Evolutionary conservation across 805 yeast genomes (phyloP).

Genomic region (Metschnikowia cerradonensis): DNA sequence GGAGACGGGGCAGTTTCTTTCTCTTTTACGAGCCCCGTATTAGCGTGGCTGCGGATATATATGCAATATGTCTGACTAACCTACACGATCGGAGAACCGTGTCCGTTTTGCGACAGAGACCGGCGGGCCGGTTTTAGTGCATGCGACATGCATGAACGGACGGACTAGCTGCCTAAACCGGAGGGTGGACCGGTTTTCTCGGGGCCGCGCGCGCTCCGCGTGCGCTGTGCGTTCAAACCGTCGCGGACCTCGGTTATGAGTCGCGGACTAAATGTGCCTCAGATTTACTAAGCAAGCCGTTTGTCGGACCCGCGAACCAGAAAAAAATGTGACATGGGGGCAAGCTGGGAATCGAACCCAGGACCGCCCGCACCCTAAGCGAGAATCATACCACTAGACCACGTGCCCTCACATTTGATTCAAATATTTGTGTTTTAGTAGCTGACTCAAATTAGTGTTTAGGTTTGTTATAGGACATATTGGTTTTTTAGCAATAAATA

Average conservation of each 20-base stretch:
- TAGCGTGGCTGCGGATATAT: neutral
- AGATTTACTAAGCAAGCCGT: too few species aligned
- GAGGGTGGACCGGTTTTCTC: neutral
- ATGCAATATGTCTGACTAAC: neutral
- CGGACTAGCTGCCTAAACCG: neutral
- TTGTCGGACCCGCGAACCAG: too few species aligned
- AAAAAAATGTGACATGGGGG: constrained; percentile 26
- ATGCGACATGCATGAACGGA: neutral
- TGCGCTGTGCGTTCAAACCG: too few species aligned
- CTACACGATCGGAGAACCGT: neutral
- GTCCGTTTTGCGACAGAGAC: neutral
- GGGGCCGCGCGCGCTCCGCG: neutral
- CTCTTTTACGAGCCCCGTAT: too few species aligned
- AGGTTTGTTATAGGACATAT: too few species aligned
- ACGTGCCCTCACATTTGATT: constrained; percentile 31
- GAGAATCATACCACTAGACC: constrained; percentile 32
- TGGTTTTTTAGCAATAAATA: too few species aligned
- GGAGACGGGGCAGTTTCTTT: too few species aligned
- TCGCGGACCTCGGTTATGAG: too few species aligned
- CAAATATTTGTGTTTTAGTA: too few species aligned
- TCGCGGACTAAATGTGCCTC: too few species aligned
- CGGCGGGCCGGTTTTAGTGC: neutral
- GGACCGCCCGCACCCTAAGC: constrained; percentile 52
- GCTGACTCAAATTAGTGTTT: too few species aligned
- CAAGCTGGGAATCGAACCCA: constrained; percentile 49